A percentile compares a stretch with the other conserved stretches of the same genome.
Conservation (phyloP, 2,329 filamentous ascomycete species). For the Nemania bipapillata region DNA sequence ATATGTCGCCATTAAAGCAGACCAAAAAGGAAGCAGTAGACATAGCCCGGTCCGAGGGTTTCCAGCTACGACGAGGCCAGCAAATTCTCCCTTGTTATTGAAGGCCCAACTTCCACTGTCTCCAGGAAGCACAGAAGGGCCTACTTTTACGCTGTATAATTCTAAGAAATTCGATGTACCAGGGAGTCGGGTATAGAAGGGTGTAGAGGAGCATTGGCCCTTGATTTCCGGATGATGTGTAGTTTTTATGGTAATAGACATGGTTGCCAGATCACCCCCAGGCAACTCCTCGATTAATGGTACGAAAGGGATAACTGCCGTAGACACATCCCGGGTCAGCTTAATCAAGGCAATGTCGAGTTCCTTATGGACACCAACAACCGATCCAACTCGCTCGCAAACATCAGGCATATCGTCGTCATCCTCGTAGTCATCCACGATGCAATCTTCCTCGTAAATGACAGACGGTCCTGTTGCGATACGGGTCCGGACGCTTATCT, state of each 20-base stretch:
- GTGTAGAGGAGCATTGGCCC: conserved; percentile 22
- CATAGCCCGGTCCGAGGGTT: conserved; percentile 26
- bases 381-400: conserved; percentile 26
- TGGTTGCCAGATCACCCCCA: neutral
- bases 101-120: conserved; percentile 37
- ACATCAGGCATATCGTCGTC: neutral
- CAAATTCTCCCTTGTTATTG: neutral
- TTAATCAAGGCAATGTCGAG: conserved; percentile 34
- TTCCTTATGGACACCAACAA: conserved; percentile 23
- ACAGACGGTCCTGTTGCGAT: neutral
- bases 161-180: conserved; percentile 27
- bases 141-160: conserved; percentile 23
- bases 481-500: conserved; percentile 4
- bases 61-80: conserved; percentile 34
- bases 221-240: conserved; percentile 25
- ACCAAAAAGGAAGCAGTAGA: conserved; percentile 23
- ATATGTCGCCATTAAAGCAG: neutral
- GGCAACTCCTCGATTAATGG: neutral
- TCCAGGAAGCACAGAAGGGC: conserved; percentile 16
- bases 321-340: neutral
- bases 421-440: neutral
- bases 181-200: conserved; percentile 30
- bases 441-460: conserved; percentile 11
- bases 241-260: conserved; percentile 23
- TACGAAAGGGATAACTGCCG: too few species aligned